Evolutionary conservation across 2,329 filamentous ascomycete genomes (phyloP).

Genomic region (Keithomyces neogunnii): DNA sequence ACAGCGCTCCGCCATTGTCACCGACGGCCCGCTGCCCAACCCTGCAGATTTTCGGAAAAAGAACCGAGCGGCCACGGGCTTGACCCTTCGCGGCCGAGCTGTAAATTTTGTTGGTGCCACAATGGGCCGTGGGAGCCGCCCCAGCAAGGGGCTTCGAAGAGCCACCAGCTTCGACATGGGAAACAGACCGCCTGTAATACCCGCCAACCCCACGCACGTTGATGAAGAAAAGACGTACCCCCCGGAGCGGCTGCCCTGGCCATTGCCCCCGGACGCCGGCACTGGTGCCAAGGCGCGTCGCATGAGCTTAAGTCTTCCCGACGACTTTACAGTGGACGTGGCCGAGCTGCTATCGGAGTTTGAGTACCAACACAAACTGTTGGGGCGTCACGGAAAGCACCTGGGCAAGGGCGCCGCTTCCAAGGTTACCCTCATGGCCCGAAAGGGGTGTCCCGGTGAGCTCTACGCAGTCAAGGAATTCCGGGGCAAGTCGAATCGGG

Average conservation of each 20-base stretch:
- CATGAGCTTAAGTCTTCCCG: constrained; percentile 64
- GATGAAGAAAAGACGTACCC: constrained; percentile 21
- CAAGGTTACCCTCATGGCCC: constrained; percentile 71
- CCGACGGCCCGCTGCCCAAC: constrained; percentile 27
- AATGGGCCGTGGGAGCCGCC: constrained; percentile 15
- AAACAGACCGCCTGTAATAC: constrained; percentile 18
- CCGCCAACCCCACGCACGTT: constrained; percentile 9
- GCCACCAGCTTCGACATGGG: constrained; percentile 42
- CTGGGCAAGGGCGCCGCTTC: constrained; percentile 78
- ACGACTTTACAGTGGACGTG: constrained; percentile 65
- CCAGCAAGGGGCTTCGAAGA: constrained; percentile 21
- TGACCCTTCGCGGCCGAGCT: constrained; percentile 37
- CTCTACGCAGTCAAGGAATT: constrained; percentile 86
- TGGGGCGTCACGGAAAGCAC: constrained; percentile 64
- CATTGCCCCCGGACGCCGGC: constrained; percentile 57
- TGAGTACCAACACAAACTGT: constrained; percentile 59
- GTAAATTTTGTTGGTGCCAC: constrained; percentile 36
- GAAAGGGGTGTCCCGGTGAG: constrained; percentile 56
- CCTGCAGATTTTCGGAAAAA: constrained; percentile 41
- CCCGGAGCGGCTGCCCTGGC: constrained; percentile 43
- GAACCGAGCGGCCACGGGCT: constrained; percentile 40
- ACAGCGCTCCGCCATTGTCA: constrained; percentile 12
- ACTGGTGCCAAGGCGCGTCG: constrained; percentile 72
- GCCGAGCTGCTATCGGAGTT: constrained; percentile 63
- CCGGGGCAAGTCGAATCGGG: constrained; percentile 59